phyloP scores from a whole-genome alignment of 2,329 filamentous ascomycete species.

The Verticillium klebahnii region DNA sequence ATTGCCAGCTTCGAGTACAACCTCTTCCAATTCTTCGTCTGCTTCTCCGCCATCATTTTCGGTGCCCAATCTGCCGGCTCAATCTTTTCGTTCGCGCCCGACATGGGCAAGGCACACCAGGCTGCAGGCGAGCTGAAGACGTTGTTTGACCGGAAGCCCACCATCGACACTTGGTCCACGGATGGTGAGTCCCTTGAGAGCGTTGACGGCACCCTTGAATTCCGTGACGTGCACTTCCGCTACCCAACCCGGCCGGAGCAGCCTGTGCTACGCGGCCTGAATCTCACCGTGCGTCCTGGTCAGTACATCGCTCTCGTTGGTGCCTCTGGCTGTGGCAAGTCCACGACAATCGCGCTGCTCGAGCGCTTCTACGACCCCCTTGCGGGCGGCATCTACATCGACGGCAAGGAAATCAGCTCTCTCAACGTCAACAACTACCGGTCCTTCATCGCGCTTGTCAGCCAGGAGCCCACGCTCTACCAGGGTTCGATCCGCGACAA shows the following conservation, averaged over 20 bases:
- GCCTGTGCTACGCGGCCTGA: constrained; percentile 82
- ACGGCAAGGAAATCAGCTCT: constrained; percentile 74
- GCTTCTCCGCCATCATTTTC: constrained; percentile 84
- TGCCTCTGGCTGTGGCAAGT: constrained; percentile 92
- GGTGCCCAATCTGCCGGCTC: constrained; percentile 87
- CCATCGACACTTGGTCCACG: constrained; percentile 75
- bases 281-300: constrained; percentile 68
- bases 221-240: constrained; percentile 88
- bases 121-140: constrained; percentile 76
- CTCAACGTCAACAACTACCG: constrained; percentile 87
- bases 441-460: constrained; percentile 78
- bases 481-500: constrained; percentile 90
- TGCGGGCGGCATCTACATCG: constrained; percentile 73
- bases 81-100: constrained; percentile 84
- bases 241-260: constrained; percentile 90
- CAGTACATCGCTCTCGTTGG: constrained; percentile 89
- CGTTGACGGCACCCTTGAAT: constrained; percentile 77
- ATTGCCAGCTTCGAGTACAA: constrained; percentile 67
- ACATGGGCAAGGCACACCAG: constrained; percentile 89
- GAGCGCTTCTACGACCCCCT: constrained; percentile 94
- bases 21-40: constrained; percentile 88
- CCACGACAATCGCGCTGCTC: constrained; percentile 83
- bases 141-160: constrained; percentile 77
- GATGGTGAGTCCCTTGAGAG: constrained; percentile 59
- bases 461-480: constrained; percentile 91